These are phyloP conservation scores for Bryum argenteum DNA, from an alignment of 225 moss, liverwort and hornwort genomes.

Conservation along the genomic window DNA sequence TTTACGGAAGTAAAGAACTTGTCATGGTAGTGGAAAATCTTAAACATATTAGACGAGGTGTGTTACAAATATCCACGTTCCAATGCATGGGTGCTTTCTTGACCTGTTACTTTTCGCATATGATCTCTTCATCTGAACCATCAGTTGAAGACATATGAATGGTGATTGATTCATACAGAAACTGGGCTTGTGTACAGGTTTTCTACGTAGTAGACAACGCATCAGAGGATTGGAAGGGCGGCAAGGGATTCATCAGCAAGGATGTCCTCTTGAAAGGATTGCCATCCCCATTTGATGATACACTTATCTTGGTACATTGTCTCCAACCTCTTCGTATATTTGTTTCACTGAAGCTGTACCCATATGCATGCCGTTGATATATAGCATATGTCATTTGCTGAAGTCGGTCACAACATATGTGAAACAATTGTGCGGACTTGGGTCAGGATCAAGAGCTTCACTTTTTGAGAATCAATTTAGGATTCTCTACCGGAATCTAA, in stretches of 20 bases:
- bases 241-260: conserved; percentile 59
- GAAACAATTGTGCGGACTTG: background rate
- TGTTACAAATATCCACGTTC: conserved; percentile 8
- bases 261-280: conserved; percentile 70
- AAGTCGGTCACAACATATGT: conserved; percentile 10
- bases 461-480: background rate
- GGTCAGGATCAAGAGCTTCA: background rate
- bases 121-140: background rate
- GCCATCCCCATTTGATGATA: conserved; percentile 68
- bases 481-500: conserved; percentile 1
- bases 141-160: background rate
- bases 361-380: conserved; percentile 3
- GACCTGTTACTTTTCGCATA: conserved; percentile 1
- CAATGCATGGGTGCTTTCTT: background rate
- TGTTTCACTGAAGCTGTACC: background rate
- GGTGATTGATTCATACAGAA: conserved; percentile 11
- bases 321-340: conserved; percentile 12
- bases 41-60: background rate
- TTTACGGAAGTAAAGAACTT: background rate
- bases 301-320: conserved; percentile 59
- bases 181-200: conserved; percentile 50
- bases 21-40: background rate
- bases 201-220: conserved; percentile 63
- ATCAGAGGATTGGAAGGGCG: conserved; percentile 70
- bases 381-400: background rate